A percentile compares a stretch with the other conserved stretches of the same genome.
Conservation (phyloP, 2,329 filamentous ascomycete species). For the Cladosporium austrohemisphaericum region DNA sequence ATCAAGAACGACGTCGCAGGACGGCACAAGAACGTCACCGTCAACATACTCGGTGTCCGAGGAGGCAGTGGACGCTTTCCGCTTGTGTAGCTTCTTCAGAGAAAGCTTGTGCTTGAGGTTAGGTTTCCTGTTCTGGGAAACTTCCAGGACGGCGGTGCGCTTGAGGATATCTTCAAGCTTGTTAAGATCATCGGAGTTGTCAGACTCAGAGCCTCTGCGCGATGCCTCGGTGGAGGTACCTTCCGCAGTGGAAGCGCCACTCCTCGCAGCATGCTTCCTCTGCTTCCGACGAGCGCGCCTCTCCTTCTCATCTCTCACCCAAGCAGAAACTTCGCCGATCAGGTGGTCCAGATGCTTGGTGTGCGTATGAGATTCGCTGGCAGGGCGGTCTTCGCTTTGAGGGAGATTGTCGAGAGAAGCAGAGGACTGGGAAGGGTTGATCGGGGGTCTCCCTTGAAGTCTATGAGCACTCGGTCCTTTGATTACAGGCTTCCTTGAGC, state of each 20-base stretch:
- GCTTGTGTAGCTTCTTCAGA: conserved; percentile 33
- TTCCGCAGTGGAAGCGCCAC: conserved; percentile 19
- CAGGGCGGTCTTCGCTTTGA: conserved; percentile 5
- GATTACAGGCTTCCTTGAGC: conserved; percentile 35
- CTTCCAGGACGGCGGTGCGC: conserved; percentile 44
- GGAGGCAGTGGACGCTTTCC: conserved; percentile 52
- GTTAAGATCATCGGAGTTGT: conserved; percentile 70
- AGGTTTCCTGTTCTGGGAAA: conserved; percentile 21
- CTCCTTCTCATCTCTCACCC: conserved; percentile 75
- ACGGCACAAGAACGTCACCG: conserved; percentile 76
- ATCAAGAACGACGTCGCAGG: conserved; percentile 79
- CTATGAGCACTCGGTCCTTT: conserved; percentile 37
- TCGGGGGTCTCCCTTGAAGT: conserved; percentile 41
- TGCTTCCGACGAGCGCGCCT: conserved; percentile 56
- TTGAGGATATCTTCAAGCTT: conserved; percentile 76
- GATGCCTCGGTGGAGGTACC: conserved; percentile 4
- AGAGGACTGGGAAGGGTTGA: conserved; percentile 16
- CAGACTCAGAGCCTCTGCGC: conserved; percentile 41
- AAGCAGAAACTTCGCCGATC: conserved; percentile 72
- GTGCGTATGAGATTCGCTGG: background rate
- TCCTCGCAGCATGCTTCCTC: conserved; percentile 30
- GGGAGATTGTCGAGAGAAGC: conserved; percentile 2
- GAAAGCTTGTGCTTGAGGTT: conserved; percentile 26
- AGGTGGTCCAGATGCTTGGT: conserved; percentile 39
- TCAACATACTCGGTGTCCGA: conserved; percentile 85